Base-by-base conservation (phyloP, 805 yeast species). In the Wickerhamiella musiphila region DNA sequence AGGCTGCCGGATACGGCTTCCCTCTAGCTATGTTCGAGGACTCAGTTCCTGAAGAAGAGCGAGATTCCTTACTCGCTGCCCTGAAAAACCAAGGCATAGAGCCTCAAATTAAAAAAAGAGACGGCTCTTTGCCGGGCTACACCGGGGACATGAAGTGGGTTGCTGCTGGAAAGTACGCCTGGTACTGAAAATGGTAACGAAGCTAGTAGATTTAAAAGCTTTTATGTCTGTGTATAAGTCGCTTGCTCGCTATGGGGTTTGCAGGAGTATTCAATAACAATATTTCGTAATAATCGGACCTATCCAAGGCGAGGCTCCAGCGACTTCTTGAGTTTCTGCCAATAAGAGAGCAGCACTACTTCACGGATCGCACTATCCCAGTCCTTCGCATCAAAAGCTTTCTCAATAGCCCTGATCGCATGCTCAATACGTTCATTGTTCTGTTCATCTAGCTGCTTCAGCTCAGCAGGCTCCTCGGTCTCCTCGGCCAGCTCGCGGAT, bases 401-500 rank as follows among this genome's bases (percentile, higher is more conserved):
- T 40, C 2, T 61, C 61, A 31, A 86, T 54, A 6, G 36, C 45
- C 2, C 44, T 37, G 36, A 67, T 73, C 3, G 70, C 51, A 1
- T 52, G 52, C 2, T 51, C 44, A 18, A 82, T 67, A 23, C 84
- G 61, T 13, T 40, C 49, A 21, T 70, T 64, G 43, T 82, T 83
- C 35, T 70, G 76, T 7, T 40, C 45, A 19, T 64, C 60, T 25
- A 82, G 47, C 1, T 44, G 52, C 1, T 54, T 63, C 20, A 79
- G 58, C 29, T 79, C 93, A 2, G 61, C 55, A 31, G 69, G 76
- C 32, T 54, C 56, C 1, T 59, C 56, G 4, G 81, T 73, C 41
- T 70, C 70, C 38, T 79, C 92, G 35, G 84, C 57, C 26, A 69
- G 66, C 52, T 86, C 98, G 49, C 84, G 90, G 4, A 81, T 70